Percentiles rank a stretch among this genome's conserved stretches.
Evolutionary conservation across 495 filamentous ascomycete species (phyloP).

Genomic region (Bathelium albidoporum): DNA sequence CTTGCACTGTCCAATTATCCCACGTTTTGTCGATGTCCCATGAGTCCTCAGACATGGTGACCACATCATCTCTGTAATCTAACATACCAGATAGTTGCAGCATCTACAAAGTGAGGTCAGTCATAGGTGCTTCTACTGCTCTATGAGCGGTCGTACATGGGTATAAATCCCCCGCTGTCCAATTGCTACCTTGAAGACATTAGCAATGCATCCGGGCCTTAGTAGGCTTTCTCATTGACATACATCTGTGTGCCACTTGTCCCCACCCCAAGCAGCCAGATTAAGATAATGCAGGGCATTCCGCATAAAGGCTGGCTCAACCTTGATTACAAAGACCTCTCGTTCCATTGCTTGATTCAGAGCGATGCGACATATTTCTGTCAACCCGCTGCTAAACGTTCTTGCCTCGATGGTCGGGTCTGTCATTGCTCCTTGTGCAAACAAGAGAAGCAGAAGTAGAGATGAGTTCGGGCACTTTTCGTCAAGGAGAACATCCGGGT

Average conservation of each 20-base stretch:
- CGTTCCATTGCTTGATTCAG: background rate
- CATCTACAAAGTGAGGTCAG: background rate
- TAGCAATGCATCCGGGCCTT: background rate
- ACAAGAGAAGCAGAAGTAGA: background rate
- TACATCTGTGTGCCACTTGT: background rate
- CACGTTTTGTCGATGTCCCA: background rate
- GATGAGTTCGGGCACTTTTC: background rate
- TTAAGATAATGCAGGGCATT: background rate
- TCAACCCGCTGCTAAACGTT: background rate
- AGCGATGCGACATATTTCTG: background rate
- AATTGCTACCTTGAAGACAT: background rate
- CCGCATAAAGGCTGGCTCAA: background rate
- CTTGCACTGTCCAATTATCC: background rate
- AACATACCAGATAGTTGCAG: background rate
- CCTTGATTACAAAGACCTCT: background rate
- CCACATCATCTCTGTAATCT: background rate
- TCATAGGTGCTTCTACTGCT: background rate
- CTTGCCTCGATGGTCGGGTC: background rate
- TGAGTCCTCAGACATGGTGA: background rate
- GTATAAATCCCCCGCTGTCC: background rate
- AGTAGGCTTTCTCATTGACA: background rate
- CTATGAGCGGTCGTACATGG: background rate
- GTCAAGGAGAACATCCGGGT: background rate
- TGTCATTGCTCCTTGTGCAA: conserved; percentile 2
- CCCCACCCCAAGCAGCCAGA: background rate